A percentile compares a stretch with the other conserved stretches of the same genome.
Conservation (phyloP, 2,329 filamentous ascomycete species). For the Coniochaeta sp. region DNA sequence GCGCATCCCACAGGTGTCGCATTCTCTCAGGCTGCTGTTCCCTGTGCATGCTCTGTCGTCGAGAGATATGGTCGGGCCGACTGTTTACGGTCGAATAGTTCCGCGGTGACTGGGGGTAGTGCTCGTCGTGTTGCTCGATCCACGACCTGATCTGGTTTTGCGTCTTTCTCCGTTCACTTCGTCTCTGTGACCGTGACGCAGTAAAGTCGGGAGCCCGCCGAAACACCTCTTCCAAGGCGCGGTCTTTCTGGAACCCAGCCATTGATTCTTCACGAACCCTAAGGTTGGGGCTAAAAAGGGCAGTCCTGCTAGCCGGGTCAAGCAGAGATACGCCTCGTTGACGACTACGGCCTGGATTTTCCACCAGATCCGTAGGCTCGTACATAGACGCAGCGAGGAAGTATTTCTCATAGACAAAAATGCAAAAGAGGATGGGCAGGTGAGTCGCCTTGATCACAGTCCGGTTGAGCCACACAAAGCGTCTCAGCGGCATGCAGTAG, state of each 20-base stretch:
- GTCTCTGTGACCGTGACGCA: slow-evolving; percentile 50
- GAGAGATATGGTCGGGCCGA: slow-evolving; percentile 38
- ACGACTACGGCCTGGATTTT: slow-evolving; percentile 51
- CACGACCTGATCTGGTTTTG: slow-evolving; percentile 79
- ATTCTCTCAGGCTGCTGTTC: slow-evolving; percentile 39
- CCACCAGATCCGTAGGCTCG: slow-evolving; percentile 80
- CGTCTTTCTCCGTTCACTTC: slow-evolving; percentile 62
- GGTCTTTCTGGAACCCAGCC: slow-evolving; percentile 82
- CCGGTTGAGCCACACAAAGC: slow-evolving; percentile 83
- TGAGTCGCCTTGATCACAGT: slow-evolving; percentile 87
- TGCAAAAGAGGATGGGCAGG: slow-evolving; percentile 77
- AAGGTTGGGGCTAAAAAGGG: slow-evolving; percentile 65
- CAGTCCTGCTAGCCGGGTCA: slow-evolving; percentile 46
- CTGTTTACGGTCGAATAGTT: slow-evolving; percentile 44
- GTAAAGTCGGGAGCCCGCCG: slow-evolving; percentile 61
- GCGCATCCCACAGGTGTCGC: slow-evolving; percentile 45
- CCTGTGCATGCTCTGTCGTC: slow-evolving; percentile 44
- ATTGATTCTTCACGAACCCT: slow-evolving; percentile 80
- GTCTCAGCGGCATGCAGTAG: slow-evolving; percentile 70
- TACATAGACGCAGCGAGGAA: slow-evolving; percentile 70
- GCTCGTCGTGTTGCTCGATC: slow-evolving; percentile 65
- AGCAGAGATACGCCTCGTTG: slow-evolving; percentile 47
- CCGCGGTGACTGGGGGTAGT: slow-evolving; percentile 30
- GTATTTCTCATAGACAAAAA: slow-evolving; percentile 80
- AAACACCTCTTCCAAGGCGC: slow-evolving; percentile 87